Evolutionary conservation across 805 yeast genomes (phyloP), one percentile per base, ranked within the genome.

Genomic region (Gaillardinia entomophila): DNA sequence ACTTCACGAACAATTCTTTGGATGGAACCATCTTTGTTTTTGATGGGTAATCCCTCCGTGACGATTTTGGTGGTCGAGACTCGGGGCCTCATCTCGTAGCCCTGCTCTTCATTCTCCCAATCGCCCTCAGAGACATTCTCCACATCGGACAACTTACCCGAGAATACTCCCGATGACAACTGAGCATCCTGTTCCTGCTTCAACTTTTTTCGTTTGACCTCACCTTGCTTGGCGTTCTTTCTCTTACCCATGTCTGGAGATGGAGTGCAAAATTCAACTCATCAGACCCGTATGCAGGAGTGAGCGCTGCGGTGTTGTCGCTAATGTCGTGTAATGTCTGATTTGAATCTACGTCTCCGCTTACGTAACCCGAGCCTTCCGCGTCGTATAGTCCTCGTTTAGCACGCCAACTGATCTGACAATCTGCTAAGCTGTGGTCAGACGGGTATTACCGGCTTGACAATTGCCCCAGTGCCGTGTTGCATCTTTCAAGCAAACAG

Each of bases 11-110:
- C 51, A 5, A 79, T 84, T 47, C 95, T 69, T 55, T 80, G 75
- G n/a, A 90, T 66, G 32, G 66, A 71, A 34, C 96, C 96, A 40
- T 77, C 85, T 12, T 70, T 67, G 4, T 69, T 64, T 47, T 82
- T 83, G 33, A 89, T 84, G 1, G 97, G 97, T 34, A 90, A 67
- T 8, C 82, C 80, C 51, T 84, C 96, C 4, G 72, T 68, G 3
- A 64, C 68, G 4, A 62, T 66, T 4, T 65, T 69, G 8, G 58
- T 60, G 10, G 64, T 56, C 41, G 77, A 57, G 3, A 55, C 47
- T 54, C 97, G 72, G 2, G 96, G 95, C 35, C 53, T 60, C 42
- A 68, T 57, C 52, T 89, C 97, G 46, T 86, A 88, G 34, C 77
- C 89, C 48, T 79, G 84, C 46, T 85, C 94, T 37, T 74, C 80